phyloP scores from a whole-genome alignment of 179 eudicot species.

The Amaranthus tricolor region DNA sequence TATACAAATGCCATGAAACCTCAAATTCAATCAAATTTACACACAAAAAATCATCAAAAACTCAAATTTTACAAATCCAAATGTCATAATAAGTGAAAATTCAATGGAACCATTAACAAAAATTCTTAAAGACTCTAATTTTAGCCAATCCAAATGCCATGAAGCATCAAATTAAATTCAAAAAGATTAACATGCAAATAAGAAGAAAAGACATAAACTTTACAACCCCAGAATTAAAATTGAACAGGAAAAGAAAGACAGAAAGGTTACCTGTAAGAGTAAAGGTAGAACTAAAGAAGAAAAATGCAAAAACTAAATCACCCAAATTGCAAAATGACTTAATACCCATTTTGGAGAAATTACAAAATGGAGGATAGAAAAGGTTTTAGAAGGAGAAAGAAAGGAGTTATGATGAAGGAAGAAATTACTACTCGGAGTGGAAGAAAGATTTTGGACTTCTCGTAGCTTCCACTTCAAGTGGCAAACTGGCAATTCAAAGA shows the following conservation, averaged over 20 bases:
- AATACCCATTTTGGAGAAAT: conserved; percentile 7
- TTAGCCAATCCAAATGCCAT: too few relatives aligned
- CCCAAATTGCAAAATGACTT: background rate
- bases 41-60: too few relatives aligned
- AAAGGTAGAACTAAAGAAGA: background rate
- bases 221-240: background rate
- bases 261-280: conserved; percentile 9
- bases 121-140: too few relatives aligned
- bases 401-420: background rate
- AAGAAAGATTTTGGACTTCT: conserved; percentile 4
- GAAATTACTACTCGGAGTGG: background rate
- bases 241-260: background rate
- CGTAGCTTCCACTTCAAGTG: conserved; percentile 14
- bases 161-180: background rate
- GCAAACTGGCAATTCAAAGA: background rate
- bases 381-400: too few relatives aligned
- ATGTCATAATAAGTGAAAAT: background rate
- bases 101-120: too few relatives aligned
- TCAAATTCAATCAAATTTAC: too few relatives aligned
- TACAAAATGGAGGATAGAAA: background rate
- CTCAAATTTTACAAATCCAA: background rate
- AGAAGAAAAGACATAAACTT: background rate
- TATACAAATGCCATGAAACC: too few relatives aligned
- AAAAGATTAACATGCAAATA: background rate
- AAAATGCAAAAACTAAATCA: background rate